Percentiles rank a stretch among this genome's conserved stretches.
Evolutionary conservation across 2,329 filamentous ascomycete genomes (phyloP).

Genomic region (Cercospora canescens): DNA sequence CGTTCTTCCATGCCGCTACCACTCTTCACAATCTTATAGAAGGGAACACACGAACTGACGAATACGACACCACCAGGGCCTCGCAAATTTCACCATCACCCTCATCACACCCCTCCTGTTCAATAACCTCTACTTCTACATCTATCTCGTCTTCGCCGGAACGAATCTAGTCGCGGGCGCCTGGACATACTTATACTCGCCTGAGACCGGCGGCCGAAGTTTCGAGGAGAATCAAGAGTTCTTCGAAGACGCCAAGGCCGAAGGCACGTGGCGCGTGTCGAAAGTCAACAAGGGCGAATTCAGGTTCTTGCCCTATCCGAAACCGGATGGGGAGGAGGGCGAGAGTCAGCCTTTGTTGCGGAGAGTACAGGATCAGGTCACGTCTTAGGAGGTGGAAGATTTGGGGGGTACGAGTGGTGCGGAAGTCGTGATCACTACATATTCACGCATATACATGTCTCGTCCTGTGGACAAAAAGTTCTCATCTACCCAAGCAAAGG

Average conservation of each 20-base stretch:
- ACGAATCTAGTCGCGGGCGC: conserved; percentile 57
- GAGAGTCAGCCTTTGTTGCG: conserved; percentile 49
- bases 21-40: too few species aligned
- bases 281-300: conserved; percentile 56
- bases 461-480: too few species aligned
- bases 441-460: too few species aligned
- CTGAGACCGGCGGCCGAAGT: conserved; percentile 58
- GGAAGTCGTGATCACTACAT: background rate
- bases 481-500: conserved; percentile 21
- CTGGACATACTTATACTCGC: conserved; percentile 55
- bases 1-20: too few species aligned
- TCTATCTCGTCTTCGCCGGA: conserved; percentile 57
- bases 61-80: conserved; percentile 33
- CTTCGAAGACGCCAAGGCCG: conserved; percentile 55
- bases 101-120: conserved; percentile 60
- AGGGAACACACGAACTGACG: too few species aligned
- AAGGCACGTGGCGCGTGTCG: conserved; percentile 54
- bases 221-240: conserved; percentile 64
- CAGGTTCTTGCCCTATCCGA: conserved; percentile 45
- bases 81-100: conserved; percentile 60
- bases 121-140: conserved; percentile 60
- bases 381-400: background rate
- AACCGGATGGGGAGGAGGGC: conserved; percentile 41
- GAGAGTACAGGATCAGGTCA: conserved; percentile 45
- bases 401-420: background rate